Evolutionary conservation across 768 basidiomycete genomes (phyloP).

Genomic region (Daedalea quercina): DNA sequence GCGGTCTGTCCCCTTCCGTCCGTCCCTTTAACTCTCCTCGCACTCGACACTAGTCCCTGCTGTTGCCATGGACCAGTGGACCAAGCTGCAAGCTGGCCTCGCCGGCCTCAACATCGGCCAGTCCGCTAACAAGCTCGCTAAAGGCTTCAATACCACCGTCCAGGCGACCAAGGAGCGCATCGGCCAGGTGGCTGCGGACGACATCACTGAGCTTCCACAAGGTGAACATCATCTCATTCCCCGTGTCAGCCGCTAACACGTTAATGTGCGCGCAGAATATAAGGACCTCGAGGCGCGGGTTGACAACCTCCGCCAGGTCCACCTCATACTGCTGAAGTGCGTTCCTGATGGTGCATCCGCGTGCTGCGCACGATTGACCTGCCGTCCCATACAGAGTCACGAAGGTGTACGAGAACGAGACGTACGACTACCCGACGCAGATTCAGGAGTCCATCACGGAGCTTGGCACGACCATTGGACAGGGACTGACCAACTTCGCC

Average conservation of each 20-base stretch:
- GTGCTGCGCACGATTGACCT: background rate
- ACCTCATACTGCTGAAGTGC: conserved; percentile 72
- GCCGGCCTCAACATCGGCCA: conserved; percentile 63
- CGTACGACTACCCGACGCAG: conserved; percentile 86
- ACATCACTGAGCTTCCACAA: conserved; percentile 91
- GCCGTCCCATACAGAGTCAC: conserved; percentile 54
- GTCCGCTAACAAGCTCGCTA: conserved; percentile 69
- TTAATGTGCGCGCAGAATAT: conserved; percentile 58
- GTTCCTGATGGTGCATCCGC: conserved; percentile 24
- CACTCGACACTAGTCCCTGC: background rate
- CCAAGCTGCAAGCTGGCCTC: conserved; percentile 57
- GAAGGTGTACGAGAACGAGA: conserved; percentile 82
- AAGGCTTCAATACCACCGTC: conserved; percentile 74
- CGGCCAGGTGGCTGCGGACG: conserved; percentile 83
- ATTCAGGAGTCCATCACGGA: conserved; percentile 79
- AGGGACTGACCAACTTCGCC: conserved; percentile 77
- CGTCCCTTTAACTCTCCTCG: background rate
- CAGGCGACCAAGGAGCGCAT: conserved; percentile 85
- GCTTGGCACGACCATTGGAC: conserved; percentile 61
- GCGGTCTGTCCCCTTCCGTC: conserved; percentile 1
- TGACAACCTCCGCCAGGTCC: conserved; percentile 81
- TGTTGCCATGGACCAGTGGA: conserved; percentile 48
- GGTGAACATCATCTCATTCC: conserved; percentile 34
- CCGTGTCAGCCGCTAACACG: background rate
- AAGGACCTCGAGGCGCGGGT: conserved; percentile 93